A percentile compares a stretch with the other conserved stretches of the same genome.
phyloP scores from a whole-genome alignment of 2,329 filamentous ascomycete species.

The Exophiala lecanii-corni region DNA sequence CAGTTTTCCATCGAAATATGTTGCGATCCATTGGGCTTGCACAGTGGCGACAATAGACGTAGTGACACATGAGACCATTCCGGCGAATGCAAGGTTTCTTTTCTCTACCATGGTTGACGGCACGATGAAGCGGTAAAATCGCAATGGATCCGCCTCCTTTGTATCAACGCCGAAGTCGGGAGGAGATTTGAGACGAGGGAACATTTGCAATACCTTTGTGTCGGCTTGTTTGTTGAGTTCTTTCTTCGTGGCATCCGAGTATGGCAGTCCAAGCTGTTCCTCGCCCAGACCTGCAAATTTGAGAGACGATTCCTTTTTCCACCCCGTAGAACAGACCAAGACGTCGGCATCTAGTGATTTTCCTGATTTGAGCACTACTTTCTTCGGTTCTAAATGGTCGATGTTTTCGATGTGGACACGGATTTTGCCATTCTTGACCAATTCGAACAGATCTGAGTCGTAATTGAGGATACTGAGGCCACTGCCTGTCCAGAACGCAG shows the following conservation, averaged over 20 bases:
- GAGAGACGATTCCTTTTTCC: conserved; percentile 47
- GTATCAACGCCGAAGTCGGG: conserved; percentile 29
- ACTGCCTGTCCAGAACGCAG: conserved; percentile 50
- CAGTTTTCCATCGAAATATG: conserved; percentile 57
- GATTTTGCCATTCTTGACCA: conserved; percentile 52
- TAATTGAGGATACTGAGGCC: conserved; percentile 59
- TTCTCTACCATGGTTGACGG: conserved; percentile 37
- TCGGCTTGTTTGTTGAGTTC: conserved; percentile 42
- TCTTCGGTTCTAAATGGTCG: conserved; percentile 38
- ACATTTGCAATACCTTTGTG: conserved; percentile 46
- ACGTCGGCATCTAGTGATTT: conserved; percentile 44
- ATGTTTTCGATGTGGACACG: conserved; percentile 54
- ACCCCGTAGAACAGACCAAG: conserved; percentile 54
- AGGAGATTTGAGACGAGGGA: conserved; percentile 46
- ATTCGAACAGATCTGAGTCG: conserved; percentile 52
- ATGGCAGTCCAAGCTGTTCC: conserved; percentile 45
- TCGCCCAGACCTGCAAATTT: conserved; percentile 45
- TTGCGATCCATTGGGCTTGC: conserved; percentile 58
- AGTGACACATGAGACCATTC: conserved; percentile 43
- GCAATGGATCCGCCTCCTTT: conserved; percentile 31
- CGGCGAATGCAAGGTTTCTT: conserved; percentile 46
- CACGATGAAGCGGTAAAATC: conserved; percentile 44
- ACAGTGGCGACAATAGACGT: conserved; percentile 43
- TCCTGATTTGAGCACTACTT: conserved; percentile 47
- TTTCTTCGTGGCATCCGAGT: conserved; percentile 32